Base-by-base conservation (phyloP, 805 yeast genomes). In the Pichia eremophila region DNA sequence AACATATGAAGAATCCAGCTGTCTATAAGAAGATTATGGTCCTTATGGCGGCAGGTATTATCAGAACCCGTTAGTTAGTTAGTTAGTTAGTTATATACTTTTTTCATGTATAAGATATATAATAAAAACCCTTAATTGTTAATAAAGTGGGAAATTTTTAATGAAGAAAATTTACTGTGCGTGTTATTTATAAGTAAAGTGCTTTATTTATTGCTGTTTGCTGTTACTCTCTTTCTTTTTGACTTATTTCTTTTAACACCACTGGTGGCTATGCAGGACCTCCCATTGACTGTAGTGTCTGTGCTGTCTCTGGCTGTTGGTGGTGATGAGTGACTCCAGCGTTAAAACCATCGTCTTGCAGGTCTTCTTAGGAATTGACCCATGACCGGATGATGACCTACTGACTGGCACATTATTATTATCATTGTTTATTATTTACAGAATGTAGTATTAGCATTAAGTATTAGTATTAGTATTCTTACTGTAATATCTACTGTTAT, bases 1-100 rank as follows among this genome's bases (percentile, higher is more conserved):
- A 91, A 60, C 99, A 93, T 70, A 89, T 93, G 96, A 85, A 80
- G 74, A 93, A 93, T 69, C 98, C 99, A 39, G 95, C 81, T 51
- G 85, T 93, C 44, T 78, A 81, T 62, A 83, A 81, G 66, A 93
- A 93, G 79, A 81, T 93, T 58, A 83, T 85, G 66, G 75, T 85
- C 57, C 77, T 93, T 66, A 83, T 90, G 64, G 96, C 97, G 48
- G 96, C 98, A 18, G 99, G 99, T 66, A 85, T 93, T 48, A 90
- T 93, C 61, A 83, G 96, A 65, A 88, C 95, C 32, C 53, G 51
- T 41, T 52, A 43, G 35, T 22, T 22, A 22, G 4, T 19, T 22
- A 22, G n/a, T n/a, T n/a, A n/a, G n/a, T n/a, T 22, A 22, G 25
- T 22, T 22, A 22, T 4, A 22, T 22, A 22, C 25, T 22, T 22